Percentiles rank a stretch among this genome's conserved stretches.
Conservation (phyloP, 2,329 filamentous ascomycete genomes). For the Xylariaceae sp. region DNA sequence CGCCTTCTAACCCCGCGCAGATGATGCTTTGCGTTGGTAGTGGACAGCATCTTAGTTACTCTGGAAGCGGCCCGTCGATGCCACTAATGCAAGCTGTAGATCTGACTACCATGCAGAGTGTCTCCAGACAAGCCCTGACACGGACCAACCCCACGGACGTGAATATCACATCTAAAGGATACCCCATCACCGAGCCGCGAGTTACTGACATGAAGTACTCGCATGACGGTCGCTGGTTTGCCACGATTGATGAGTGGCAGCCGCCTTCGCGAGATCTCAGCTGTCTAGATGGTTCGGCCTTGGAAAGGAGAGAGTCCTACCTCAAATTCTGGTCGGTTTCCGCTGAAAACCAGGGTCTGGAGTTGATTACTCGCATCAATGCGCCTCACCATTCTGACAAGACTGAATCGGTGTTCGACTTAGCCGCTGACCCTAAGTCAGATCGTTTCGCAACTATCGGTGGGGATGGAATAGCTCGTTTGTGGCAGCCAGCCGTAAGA, state of each 20-base stretch:
- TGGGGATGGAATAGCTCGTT: constrained; percentile 67
- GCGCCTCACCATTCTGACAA: constrained; percentile 63
- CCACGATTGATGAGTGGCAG: constrained; percentile 86
- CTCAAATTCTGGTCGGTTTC: constrained; percentile 86
- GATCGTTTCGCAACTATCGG: constrained; percentile 80
- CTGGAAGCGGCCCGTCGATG: constrained; percentile 45
- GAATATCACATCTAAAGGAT: constrained; percentile 67
- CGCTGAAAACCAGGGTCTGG: constrained; percentile 53
- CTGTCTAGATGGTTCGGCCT: constrained; percentile 44
- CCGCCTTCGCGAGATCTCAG: constrained; percentile 65
- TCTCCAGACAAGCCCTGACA: constrained; percentile 82
- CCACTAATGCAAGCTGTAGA: constrained; percentile 79
- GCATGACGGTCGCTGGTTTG: constrained; percentile 80
- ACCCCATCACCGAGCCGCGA: constrained; percentile 69
- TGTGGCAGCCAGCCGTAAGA: constrained; percentile 74
- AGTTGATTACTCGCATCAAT: constrained; percentile 77
- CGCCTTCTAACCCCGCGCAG: constrained; percentile 56
- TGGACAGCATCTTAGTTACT: constrained; percentile 51
- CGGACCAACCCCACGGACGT: constrained; percentile 81
- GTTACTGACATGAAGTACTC: constrained; percentile 72
- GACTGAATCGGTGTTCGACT: constrained; percentile 60
- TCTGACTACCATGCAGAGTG: constrained; percentile 67
- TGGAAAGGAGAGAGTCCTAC: constrained; percentile 63
- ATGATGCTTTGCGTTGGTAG: constrained; percentile 64
- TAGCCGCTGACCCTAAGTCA: constrained; percentile 64